A percentile compares a stretch with the other conserved stretches of the same genome.
phyloP scores from a whole-genome alignment of 2,329 filamentous ascomycete genomes.

The Boeremia exigua region DNA sequence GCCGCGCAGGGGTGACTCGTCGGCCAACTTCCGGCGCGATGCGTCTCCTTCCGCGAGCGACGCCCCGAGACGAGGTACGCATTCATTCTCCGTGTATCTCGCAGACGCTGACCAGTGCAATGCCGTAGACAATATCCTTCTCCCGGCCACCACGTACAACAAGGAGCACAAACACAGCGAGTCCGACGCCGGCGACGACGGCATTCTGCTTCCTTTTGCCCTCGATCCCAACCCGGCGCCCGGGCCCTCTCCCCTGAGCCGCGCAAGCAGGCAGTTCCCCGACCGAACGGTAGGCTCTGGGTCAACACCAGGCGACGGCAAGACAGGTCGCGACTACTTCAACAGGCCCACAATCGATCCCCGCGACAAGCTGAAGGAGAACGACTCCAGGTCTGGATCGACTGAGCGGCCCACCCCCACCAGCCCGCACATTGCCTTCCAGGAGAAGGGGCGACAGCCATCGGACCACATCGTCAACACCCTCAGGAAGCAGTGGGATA shows the following conservation, averaged over 20 bases:
- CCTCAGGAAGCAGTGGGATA: conserved; percentile 55
- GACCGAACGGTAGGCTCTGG: conserved; percentile 32
- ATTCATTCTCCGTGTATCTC: neutral
- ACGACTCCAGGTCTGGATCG: conserved; percentile 53
- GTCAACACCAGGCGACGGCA: conserved; percentile 29
- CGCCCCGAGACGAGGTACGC: conserved; percentile 44
- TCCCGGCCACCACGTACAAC: conserved; percentile 75
- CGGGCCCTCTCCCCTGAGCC: conserved; percentile 47
- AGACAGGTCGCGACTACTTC: conserved; percentile 53
- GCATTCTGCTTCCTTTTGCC: conserved; percentile 58
- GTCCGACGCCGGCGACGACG: conserved; percentile 61
- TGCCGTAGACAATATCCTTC: conserved; percentile 64
- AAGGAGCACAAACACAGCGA: conserved; percentile 78
- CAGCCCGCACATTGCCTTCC: conserved; percentile 90
- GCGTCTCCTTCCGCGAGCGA: conserved; percentile 45
- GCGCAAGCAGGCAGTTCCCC: conserved; percentile 39
- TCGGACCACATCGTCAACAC: conserved; percentile 67
- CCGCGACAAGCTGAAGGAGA: conserved; percentile 51
- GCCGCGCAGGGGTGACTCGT: conserved; percentile 45
- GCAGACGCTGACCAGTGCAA: conserved; percentile 19
- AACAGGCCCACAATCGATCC: conserved; percentile 45
- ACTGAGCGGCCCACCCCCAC: conserved; percentile 53
- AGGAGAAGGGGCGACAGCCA: conserved; percentile 76
- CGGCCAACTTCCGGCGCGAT: conserved; percentile 47
- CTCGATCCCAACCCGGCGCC: conserved; percentile 57